Evolutionary conservation across 2,329 filamentous ascomycete species (phyloP).

Genomic region (Phaeosphaeria sp.): DNA sequence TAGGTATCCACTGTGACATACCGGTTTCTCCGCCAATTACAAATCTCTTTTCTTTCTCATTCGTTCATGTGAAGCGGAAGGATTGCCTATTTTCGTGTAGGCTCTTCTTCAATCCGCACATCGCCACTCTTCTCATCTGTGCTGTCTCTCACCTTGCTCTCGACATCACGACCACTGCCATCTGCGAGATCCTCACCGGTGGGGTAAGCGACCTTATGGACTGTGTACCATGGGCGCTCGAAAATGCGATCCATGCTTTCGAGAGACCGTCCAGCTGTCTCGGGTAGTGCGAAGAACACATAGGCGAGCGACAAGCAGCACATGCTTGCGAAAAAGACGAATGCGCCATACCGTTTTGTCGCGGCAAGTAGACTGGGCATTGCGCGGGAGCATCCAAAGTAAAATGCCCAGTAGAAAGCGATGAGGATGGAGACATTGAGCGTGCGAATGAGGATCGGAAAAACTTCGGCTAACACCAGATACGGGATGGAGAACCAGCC

Average conservation of each 20-base stretch:
- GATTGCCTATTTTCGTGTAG: background rate
- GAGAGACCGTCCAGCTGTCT: constrained; percentile 25
- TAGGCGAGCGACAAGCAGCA: constrained; percentile 37
- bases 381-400: constrained; percentile 44
- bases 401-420: constrained; percentile 53
- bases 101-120: background rate
- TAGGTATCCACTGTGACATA: background rate
- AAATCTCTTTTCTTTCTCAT: no score
- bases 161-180: constrained; percentile 1
- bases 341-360: constrained; percentile 40
- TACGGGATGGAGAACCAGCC: constrained; percentile 58
- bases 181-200: constrained; percentile 10
- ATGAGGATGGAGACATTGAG: constrained; percentile 53
- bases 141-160: background rate
- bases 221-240: constrained; percentile 23
- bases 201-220: constrained; percentile 24
- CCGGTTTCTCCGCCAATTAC: background rate
- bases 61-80: background rate
- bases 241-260: constrained; percentile 25
- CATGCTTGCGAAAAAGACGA: constrained; percentile 40
- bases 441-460: constrained; percentile 52
- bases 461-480: constrained; percentile 55
- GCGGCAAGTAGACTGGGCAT: constrained; percentile 46
- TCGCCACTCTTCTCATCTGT: background rate
- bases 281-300: constrained; percentile 44